Percentiles rank a stretch among this genome's conserved stretches.
These are phyloP conservation scores for Amoebophrya sp. DNA, from an alignment of 169 alveolate genomes.

Conservation along the genomic window DNA sequence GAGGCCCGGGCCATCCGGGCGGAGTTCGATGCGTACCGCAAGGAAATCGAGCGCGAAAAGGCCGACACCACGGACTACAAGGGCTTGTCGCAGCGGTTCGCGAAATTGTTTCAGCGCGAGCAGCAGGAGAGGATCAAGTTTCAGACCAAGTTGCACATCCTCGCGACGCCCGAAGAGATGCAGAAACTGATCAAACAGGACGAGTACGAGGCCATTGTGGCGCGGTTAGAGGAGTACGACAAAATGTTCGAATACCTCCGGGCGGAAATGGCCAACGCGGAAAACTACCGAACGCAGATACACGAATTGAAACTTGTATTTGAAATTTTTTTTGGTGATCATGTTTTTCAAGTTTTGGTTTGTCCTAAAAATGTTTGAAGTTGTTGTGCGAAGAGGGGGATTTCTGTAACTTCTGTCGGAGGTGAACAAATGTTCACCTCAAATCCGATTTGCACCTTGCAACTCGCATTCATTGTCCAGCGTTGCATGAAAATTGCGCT, in stretches of 20 bases:
- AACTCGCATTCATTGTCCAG: too few relatives aligned
- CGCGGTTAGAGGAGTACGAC: background rate
- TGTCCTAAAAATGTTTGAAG: too few relatives aligned
- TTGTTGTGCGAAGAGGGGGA: too few relatives aligned
- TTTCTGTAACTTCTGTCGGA: too few relatives aligned
- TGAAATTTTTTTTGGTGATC: too few relatives aligned
- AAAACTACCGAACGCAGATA: background rate
- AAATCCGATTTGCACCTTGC: too few relatives aligned
- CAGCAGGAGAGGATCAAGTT: background rate
- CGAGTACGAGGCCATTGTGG: conserved; percentile 22
- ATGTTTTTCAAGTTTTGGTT: too few relatives aligned
- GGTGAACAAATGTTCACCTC: too few relatives aligned
- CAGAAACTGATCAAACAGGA: background rate
- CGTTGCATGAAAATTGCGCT: too few relatives aligned
- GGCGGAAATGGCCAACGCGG: conserved; percentile 7
- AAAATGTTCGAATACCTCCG: conserved; percentile 12
- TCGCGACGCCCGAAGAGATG: conserved; percentile 13
- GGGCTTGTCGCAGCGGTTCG: conserved; percentile 5
- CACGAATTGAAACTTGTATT: background rate
- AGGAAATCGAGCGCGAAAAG: background rate
- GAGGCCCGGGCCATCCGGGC: background rate
- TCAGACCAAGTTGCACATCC: conserved; percentile 14
- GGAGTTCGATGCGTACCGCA: background rate
- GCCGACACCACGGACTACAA: conserved; percentile 16
- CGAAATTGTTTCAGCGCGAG: background rate